Conservation (phyloP, 805 yeast genomes). For the Yarrowia alimentaria region DNA sequence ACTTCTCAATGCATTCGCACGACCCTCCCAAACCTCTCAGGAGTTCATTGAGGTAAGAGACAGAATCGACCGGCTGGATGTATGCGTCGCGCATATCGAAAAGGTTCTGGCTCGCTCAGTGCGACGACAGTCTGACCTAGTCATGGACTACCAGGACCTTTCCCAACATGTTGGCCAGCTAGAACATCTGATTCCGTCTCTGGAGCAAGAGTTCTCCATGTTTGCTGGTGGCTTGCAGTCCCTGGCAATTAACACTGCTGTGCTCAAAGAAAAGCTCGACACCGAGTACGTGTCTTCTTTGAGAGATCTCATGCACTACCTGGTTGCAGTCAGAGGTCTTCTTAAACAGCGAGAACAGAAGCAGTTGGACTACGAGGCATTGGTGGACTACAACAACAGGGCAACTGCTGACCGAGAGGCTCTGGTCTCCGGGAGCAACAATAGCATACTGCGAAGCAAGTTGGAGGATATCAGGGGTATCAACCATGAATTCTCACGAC, state of each 20-base stretch:
- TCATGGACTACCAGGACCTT: conserved; percentile 69
- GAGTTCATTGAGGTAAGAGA: conserved; percentile 84
- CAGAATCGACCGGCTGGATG: conserved; percentile 78
- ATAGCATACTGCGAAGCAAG: conserved; percentile 54
- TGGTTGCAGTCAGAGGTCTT: conserved; percentile 60
- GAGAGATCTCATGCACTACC: conserved; percentile 83
- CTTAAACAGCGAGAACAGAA: conserved; percentile 86
- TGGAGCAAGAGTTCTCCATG: conserved; percentile 42
- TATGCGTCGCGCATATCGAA: conserved; percentile 75
- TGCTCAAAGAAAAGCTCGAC: conserved; percentile 57
- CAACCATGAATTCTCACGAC: conserved; percentile 55
- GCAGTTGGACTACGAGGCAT: conserved; percentile 84
- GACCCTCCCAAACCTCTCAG: conserved; percentile 58
- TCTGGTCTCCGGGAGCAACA: conserved; percentile 51
- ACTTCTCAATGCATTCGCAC: conserved; percentile 89
- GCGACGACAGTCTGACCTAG: conserved; percentile 68
- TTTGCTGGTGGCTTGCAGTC: conserved; percentile 51
- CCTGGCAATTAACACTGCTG: conserved; percentile 45
- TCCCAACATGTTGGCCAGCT: conserved; percentile 67
- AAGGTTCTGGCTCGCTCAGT: conserved; percentile 70
- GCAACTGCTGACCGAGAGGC: conserved; percentile 64
- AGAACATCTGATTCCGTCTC: conserved; percentile 53
- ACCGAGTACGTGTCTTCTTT: conserved; percentile 77
- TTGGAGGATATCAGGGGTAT: conserved; percentile 63
- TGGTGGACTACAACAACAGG: conserved; percentile 72